Conservation (phyloP, 2,329 filamentous ascomycete species). For the Neofusicoccum sp. region DNA sequence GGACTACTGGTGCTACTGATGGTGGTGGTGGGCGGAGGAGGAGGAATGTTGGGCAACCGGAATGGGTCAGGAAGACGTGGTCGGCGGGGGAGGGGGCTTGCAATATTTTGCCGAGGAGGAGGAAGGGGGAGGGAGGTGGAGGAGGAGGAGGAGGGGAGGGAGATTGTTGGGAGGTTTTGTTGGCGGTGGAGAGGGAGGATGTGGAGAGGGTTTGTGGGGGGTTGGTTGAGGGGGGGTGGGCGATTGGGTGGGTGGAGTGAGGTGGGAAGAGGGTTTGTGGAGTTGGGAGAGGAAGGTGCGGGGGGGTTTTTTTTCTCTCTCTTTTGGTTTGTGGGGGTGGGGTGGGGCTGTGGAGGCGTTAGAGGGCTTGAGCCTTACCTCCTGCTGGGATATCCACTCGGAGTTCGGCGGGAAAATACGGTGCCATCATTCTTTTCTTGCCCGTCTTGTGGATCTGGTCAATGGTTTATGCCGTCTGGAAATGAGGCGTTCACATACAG, state of each 20-base stretch:
- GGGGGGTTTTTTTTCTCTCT: too few species aligned
- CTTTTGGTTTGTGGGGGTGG: too few species aligned
- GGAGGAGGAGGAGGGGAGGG: not conserved
- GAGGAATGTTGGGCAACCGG: not conserved
- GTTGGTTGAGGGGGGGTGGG: not conserved
- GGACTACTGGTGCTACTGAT: not conserved
- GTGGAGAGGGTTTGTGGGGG: not conserved
- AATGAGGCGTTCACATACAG: too few species aligned
- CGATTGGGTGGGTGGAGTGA: not conserved
- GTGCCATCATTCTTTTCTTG: too few species aligned
- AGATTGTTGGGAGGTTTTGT: not conserved
- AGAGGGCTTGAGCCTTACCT: too few species aligned
- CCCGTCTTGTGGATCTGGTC: too few species aligned
- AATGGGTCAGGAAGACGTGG: slow-evolving; percentile 7
- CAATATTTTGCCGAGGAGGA: not conserved
- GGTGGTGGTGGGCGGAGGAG: not conserved
- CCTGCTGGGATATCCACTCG: too few species aligned
- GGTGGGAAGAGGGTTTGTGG: too few species aligned
- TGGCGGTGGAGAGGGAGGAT: not conserved
- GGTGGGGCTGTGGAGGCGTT: too few species aligned
- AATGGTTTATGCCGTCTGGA: too few species aligned
- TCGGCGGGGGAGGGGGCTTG: not conserved
- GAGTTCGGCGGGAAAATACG: too few species aligned
- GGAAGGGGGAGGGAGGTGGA: not conserved
- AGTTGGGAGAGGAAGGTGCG: too few species aligned